Evolutionary conservation across 257 asterid genomes (phyloP), one percentile per base, ranked within the genome.

Genomic region (Orobanche coerulescens): DNA sequence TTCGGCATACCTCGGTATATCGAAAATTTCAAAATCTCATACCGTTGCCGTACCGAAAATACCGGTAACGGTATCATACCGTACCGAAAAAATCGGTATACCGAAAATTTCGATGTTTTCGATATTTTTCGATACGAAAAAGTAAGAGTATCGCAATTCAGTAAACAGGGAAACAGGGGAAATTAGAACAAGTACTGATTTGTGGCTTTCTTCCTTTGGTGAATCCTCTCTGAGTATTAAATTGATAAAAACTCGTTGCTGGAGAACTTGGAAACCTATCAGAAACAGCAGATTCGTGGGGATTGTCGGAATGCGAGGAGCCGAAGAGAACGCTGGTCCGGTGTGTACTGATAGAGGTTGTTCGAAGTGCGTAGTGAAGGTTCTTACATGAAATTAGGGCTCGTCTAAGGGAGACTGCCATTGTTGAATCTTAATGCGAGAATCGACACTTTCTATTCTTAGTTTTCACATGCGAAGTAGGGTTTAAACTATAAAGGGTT

Each of bases 181-280:
- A 46, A 6, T 60, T 36, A 49, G 19, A 50, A 55, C 55, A 58
- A 66, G 5, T 64, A 73, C 90, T 69, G 23, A 66, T 61, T 68
- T 68, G 83, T 54, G 73, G 95, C 53, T 78, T 84, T 65, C 87
- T 79, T 77, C 82, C 90, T 81, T 81, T 90, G 50, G 94, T 83
- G 70, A 82, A 90, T 43, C 88, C 77, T 71, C 96, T 79, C 60
- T 76, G 80, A 49, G 49, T 46, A 62, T 64, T 69, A 14, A 73
- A 70, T 11, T 51, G 75, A 25, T 65, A 51, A 52, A 58, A 71
- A 36, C 14, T 59, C 36, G 73, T 31, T 13, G 58, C 52, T 5
- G 71, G 58, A 57, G 75, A 64, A 13, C 34, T 68, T 13, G 66
- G 44, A 46, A 64, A 33, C 47, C 56, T 47, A 57, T 65, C 72